These are phyloP conservation scores for Aspergillus nomiae DNA, from an alignment of 2,329 filamentous ascomycete genomes.

Conservation along the genomic window DNA sequence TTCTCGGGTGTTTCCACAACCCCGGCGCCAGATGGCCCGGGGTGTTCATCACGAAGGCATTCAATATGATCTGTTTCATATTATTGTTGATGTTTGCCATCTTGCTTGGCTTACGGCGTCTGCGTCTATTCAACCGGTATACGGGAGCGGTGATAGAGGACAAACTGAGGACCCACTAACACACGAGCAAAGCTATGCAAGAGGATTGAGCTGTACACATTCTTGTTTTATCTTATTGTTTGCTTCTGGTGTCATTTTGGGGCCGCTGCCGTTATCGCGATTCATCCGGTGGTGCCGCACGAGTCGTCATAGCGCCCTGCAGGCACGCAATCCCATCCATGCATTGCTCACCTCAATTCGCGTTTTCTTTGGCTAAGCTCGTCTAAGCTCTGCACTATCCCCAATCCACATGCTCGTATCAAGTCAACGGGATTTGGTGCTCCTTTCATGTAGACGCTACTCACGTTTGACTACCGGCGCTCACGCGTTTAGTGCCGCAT, in stretches of 20 bases:
- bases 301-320: constrained; percentile 6
- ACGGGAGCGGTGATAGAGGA: not conserved
- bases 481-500: constrained; percentile 1
- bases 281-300: not conserved
- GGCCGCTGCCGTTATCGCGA: not conserved
- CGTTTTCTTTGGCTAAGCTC: constrained; percentile 10
- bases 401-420: constrained; percentile 6
- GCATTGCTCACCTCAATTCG: constrained; percentile 12
- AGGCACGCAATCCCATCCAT: constrained; percentile 16
- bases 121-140: not conserved
- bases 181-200: not conserved
- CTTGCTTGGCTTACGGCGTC: not conserved
- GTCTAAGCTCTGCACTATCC: not conserved
- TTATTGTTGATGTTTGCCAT: not conserved
- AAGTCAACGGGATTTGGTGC: not conserved
- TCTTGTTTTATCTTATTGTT: not conserved
- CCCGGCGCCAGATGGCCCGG: constrained; percentile 45
- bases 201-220: too few relatives aligned
- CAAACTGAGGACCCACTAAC: not conserved
- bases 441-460: not conserved
- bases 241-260: constrained; percentile 1
- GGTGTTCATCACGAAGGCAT: constrained; percentile 47
- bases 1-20: constrained; percentile 31
- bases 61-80: constrained; percentile 42
- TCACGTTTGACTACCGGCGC: constrained; percentile 9